These are phyloP conservation scores for Vachellia pachyceras DNA, from an alignment of 306 rosid species.

Conservation along the genomic window DNA sequence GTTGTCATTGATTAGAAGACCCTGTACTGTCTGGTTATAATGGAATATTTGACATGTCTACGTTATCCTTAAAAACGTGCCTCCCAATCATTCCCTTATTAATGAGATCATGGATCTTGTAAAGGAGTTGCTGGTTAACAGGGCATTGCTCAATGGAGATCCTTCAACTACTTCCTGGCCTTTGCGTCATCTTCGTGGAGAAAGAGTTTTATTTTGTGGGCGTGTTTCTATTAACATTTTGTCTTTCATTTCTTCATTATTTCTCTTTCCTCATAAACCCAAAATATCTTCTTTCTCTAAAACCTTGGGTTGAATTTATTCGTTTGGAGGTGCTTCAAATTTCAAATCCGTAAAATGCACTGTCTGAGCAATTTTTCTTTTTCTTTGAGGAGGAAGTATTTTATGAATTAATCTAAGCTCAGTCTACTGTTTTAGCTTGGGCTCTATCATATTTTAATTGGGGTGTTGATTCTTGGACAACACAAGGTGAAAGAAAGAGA, in stretches of 20 bases:
- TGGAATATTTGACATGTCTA: conserved; percentile 40
- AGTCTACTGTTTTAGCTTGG: too few species aligned
- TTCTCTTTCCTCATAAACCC: neutral
- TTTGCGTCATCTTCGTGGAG: conserved; percentile 73
- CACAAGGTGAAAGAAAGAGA: too few species aligned
- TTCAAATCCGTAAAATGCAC: neutral
- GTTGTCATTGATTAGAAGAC: conserved; percentile 34
- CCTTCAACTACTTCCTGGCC: conserved; percentile 59
- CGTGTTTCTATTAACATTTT: conserved; percentile 16
- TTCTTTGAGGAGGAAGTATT: too few species aligned
- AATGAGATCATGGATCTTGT: conserved; percentile 79
- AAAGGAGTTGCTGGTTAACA: conserved; percentile 86
- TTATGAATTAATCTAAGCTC: too few species aligned
- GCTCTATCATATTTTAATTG: too few species aligned
- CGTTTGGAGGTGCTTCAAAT: conserved; percentile 30
- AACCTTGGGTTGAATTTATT: conserved; percentile 24
- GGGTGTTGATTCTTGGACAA: too few species aligned
- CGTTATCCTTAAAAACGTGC: conserved; percentile 88
- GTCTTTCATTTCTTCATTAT: neutral
- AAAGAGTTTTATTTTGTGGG: conserved; percentile 47
- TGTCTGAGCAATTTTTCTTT: neutral
- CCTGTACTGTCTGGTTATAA: conserved; percentile 38
- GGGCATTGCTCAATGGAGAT: conserved; percentile 83
- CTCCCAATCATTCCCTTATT: conserved; percentile 84
- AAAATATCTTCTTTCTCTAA: conserved; percentile 4